Evolutionary conservation across 2,329 filamentous ascomycete genomes (phyloP).

Genomic region (Zalaria obscura): DNA sequence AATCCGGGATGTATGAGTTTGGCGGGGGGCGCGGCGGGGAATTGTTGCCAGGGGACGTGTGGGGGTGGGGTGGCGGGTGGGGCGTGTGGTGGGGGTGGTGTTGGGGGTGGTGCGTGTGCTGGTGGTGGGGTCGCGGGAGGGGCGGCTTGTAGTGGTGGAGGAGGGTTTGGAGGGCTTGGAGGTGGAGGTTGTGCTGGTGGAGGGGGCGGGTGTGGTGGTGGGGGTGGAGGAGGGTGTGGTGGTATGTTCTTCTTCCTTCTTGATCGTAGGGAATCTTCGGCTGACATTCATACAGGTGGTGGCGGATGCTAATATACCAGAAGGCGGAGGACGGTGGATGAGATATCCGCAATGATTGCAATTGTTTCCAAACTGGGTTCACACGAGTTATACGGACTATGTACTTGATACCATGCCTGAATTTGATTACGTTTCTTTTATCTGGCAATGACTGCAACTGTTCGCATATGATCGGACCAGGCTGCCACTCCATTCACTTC

Average conservation of each 20-base stretch:
- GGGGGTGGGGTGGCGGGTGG: slow-evolving; percentile 21
- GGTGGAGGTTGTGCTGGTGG: slow-evolving; percentile 28
- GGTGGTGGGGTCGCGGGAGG: slow-evolving; percentile 29
- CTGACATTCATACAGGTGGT: too few relatives aligned
- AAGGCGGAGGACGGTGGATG: too few relatives aligned
- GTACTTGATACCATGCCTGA: too few relatives aligned
- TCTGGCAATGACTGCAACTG: too few relatives aligned
- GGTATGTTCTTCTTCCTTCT: not conserved
- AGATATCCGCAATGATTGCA: too few relatives aligned
- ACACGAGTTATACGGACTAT: too few relatives aligned
- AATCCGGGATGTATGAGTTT: slow-evolving; percentile 32
- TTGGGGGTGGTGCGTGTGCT: slow-evolving; percentile 24
- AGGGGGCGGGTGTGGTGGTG: slow-evolving; percentile 27
- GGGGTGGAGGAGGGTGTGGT: slow-evolving; percentile 4
- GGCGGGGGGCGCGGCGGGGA: slow-evolving; percentile 25
- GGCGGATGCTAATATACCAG: too few relatives aligned
- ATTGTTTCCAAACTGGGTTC: too few relatives aligned
- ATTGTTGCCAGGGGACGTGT: slow-evolving; percentile 33
- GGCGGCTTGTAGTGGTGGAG: slow-evolving; percentile 14
- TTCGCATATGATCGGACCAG: too few relatives aligned
- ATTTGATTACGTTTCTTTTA: too few relatives aligned
- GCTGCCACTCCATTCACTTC: too few relatives aligned
- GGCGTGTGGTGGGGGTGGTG: slow-evolving; percentile 29
- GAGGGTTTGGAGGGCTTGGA: slow-evolving; percentile 22
- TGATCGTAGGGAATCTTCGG: not conserved